Evolutionary conservation across 129 eudicot genomes (phyloP).

Genomic region (Pulicaria dysenterica): DNA sequence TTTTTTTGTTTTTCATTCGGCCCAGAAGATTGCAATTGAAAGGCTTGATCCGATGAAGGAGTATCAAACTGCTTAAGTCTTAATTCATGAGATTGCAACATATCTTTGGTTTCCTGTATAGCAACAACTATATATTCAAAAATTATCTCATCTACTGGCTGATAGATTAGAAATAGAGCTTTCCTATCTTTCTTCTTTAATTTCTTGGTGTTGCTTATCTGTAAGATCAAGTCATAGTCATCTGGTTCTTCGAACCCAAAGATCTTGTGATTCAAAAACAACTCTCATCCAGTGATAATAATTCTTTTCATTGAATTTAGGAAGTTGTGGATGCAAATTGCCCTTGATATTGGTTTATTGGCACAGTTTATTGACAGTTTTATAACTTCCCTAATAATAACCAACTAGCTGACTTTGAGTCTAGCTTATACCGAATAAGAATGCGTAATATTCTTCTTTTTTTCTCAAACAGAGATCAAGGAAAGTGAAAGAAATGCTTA

Average conservation of each 20-base stretch:
- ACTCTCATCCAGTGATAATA: constrained; percentile 19
- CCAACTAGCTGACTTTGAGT: no score
- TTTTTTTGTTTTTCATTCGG: not conserved
- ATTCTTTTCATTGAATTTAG: not conserved
- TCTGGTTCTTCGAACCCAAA: not conserved
- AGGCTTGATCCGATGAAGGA: not conserved
- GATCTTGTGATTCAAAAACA: constrained; percentile 13
- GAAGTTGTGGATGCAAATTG: no score
- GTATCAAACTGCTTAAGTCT: not conserved
- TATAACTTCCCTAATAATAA: no score
- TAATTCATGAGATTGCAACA: not conserved
- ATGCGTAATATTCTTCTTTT: not conserved
- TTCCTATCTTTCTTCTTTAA: not conserved
- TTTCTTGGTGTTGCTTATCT: no score
- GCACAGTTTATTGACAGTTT: no score
- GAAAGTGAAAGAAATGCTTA: constrained; percentile 11
- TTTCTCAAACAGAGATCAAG: constrained; percentile 5
- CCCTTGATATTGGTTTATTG: no score
- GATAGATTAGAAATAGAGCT: not conserved
- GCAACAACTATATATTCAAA: not conserved
- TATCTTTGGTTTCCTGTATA: not conserved
- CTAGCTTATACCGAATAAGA: no score
- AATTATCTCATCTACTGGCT: not conserved
- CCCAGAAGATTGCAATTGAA: not conserved
- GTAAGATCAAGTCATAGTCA: no score